These are phyloP conservation scores for Septoria linicola DNA, from an alignment of 2,329 filamentous ascomycete genomes.

Conservation along the genomic window DNA sequence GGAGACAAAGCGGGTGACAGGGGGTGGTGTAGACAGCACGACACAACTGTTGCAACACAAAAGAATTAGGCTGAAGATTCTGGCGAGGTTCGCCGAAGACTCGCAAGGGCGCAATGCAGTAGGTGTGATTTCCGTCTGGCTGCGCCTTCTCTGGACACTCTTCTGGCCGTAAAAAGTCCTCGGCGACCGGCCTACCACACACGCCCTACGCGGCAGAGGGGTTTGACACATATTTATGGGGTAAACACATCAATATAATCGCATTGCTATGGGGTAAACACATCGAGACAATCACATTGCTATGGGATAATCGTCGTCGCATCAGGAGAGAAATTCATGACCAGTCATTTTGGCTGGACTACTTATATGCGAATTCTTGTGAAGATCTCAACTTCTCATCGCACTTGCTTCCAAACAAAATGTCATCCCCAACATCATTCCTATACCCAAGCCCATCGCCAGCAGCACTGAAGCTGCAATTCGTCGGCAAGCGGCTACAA, in stretches of 20 bases:
- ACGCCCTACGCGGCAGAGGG: background rate
- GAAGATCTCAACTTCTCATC: too few species aligned
- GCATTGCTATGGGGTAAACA: background rate
- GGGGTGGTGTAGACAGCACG: background rate
- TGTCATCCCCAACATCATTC: slow-evolving; percentile 24
- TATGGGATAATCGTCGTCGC: background rate
- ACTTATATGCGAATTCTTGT: too few species aligned
- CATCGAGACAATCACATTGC: background rate
- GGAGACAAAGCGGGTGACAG: background rate
- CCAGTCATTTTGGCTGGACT: too few species aligned
- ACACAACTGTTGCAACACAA: background rate
- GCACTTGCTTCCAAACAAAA: background rate
- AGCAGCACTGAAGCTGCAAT: slow-evolving; percentile 42
- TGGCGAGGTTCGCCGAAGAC: too few species aligned
- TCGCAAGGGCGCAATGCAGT: too few species aligned
- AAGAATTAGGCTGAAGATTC: too few species aligned
- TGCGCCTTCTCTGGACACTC: too few species aligned
- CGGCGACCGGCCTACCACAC: too few species aligned
- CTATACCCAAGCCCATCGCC: slow-evolving; percentile 37
- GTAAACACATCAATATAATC: slow-evolving; percentile 4
- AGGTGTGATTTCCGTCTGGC: too few species aligned
- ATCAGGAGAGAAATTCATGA: background rate
- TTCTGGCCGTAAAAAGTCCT: too few species aligned
- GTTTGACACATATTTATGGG: slow-evolving; percentile 13
- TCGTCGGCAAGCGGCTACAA: slow-evolving; percentile 60